Evolutionary conservation across 2,329 filamentous ascomycete genomes (phyloP), one percentile per base, ranked within the genome.

Genomic region (Colletotrichum destructivum): DNA sequence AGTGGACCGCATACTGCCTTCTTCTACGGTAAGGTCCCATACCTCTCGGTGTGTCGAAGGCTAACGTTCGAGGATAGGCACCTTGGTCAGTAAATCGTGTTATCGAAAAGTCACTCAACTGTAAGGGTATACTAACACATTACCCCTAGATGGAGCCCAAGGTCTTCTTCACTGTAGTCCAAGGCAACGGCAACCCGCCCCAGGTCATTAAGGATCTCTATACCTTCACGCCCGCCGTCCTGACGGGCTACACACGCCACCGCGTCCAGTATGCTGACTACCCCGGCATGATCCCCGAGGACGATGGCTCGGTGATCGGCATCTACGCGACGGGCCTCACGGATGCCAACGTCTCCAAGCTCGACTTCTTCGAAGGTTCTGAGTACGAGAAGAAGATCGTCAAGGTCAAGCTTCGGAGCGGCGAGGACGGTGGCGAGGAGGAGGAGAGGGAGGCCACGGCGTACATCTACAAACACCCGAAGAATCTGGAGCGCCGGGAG

Each of bases 81-180:
- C 82, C 40, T 74, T 84, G 78, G 82, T 83, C 77, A 51, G 75
- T 49, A 7, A 18, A 15, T 9, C 51, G 31, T 21, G 13, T 16
- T 16, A 40, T 44, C 47, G 26, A 18, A 38, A n/a, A 18, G 18
- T 6, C 15, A 61, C 2, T 9, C 23, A 12, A 21, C 18, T 31
- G 38, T 9, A 65, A n/a, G 5, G n/a, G 12, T 79, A 80, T 71
- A 78, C 72, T 63, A 38, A 9, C 21, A 49, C 21, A 46, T 16
- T 8, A 0, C 11, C 8, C 57, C 35, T 38, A 85, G 84, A 98
- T 98, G 95, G 93, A 92, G n/a, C 90, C 93, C 0, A 90, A 93
- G 78, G 91, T 98, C 77, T 94, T 98, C 76, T 92, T 93, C 83
- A 92, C 93, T 44, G 95, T 98, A 54, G 94, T 94, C 81, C 94